These are phyloP conservation scores for Pleurotus platypus DNA, from an alignment of 768 basidiomycete genomes.

Conservation along the genomic window DNA sequence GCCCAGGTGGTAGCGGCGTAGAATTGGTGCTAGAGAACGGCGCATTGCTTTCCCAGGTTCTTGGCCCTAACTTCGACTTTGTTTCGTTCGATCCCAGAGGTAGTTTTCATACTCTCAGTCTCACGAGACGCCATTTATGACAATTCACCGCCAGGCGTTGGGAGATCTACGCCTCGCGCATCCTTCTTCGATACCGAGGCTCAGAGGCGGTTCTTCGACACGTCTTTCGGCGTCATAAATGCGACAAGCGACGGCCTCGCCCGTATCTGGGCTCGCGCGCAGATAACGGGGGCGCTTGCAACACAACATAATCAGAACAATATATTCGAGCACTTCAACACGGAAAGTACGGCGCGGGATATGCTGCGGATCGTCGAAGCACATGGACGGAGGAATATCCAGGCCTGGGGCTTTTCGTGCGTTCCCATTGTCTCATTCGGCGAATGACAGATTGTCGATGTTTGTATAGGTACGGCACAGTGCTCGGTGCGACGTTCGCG, in stretches of 20 bases:
- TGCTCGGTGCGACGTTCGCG: constrained; percentile 29
- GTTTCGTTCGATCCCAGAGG: constrained; percentile 47
- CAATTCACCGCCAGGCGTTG: constrained; percentile 24
- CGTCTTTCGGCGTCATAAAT: constrained; percentile 16
- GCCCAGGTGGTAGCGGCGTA: constrained; percentile 44
- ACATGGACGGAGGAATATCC: constrained; percentile 27
- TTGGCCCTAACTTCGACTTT: constrained; percentile 44
- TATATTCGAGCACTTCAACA: constrained; percentile 26
- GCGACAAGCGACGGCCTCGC: constrained; percentile 22
- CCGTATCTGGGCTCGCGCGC: constrained; percentile 27
- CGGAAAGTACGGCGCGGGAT: constrained; percentile 34
- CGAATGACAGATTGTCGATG: background rate
- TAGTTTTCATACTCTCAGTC: constrained; percentile 8
- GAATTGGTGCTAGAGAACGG: constrained; percentile 20
- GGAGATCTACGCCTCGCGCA: constrained; percentile 28
- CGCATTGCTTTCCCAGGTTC: constrained; percentile 19
- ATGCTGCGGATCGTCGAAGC: constrained; percentile 32
- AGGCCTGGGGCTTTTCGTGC: constrained; percentile 26
- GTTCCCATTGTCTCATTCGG: background rate
- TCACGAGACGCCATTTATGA: background rate
- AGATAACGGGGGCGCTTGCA: constrained; percentile 27
- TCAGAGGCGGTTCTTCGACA: constrained; percentile 26
- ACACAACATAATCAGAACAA: constrained; percentile 23
- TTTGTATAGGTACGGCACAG: constrained; percentile 19
- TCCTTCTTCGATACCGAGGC: constrained; percentile 31